These are phyloP conservation scores for Linum trigynum DNA, from an alignment of 345 rosid genomes.

Conservation along the genomic window DNA sequence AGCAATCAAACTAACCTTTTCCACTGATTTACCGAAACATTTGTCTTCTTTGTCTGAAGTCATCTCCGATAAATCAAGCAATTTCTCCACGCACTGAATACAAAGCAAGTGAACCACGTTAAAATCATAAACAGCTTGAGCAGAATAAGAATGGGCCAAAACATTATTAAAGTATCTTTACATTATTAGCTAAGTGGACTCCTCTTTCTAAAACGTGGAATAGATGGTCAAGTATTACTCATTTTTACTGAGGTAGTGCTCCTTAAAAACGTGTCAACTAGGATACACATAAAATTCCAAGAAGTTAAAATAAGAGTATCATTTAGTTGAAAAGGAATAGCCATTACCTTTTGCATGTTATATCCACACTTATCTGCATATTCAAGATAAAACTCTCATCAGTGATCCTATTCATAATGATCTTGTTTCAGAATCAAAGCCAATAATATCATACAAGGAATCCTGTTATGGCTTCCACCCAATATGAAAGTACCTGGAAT, in stretches of 20 bases:
- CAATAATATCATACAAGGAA: background rate
- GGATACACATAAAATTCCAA: background rate
- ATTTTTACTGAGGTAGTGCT: background rate
- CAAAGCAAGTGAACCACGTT: background rate
- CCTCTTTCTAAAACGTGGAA: background rate
- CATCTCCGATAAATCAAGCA: conserved; percentile 26
- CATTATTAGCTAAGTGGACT: background rate
- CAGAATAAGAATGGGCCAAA: background rate
- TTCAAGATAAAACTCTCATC: conserved; percentile 12
- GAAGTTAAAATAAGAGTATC: background rate
- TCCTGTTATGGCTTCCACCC: background rate
- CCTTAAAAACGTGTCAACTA: background rate
- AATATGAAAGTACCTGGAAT: background rate
- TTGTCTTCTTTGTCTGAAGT: conserved; percentile 13
- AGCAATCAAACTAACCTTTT: conserved; percentile 29
- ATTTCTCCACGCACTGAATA: conserved; percentile 41
- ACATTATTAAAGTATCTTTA: background rate
- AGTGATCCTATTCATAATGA: background rate
- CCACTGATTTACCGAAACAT: conserved; percentile 15
- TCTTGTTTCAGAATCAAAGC: background rate
- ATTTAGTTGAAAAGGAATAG: conserved; percentile 6
- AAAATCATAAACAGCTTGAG: background rate
- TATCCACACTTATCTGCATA: conserved; percentile 45
- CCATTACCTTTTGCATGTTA: conserved; percentile 43
- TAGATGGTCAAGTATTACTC: conserved; percentile 4